These are phyloP conservation scores for Athelia psychrophila DNA, from an alignment of 1,284 basidiomycete species.

Conservation along the genomic window DNA sequence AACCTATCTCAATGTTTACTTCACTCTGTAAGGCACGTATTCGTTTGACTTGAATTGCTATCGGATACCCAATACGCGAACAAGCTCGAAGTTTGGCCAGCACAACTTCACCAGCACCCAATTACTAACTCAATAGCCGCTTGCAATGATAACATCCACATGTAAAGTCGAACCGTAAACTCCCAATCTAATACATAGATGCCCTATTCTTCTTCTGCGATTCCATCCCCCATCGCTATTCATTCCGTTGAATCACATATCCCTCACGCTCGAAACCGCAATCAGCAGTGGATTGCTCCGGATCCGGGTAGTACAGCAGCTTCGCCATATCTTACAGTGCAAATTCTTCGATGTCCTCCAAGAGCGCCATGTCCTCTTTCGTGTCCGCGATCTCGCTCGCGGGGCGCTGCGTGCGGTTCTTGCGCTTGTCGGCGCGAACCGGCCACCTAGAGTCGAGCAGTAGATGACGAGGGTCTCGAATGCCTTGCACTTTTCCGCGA, in stretches of 20 bases:
- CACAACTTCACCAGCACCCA: too few species aligned
- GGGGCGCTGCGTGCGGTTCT: constrained; percentile 41
- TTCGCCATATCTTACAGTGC: constrained; percentile 72
- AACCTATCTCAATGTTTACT: too few species aligned
- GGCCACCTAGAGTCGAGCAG: constrained; percentile 63
- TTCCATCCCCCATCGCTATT: too few species aligned
- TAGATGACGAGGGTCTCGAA: constrained; percentile 84
- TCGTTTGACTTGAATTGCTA: too few species aligned
- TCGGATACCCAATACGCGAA: too few species aligned
- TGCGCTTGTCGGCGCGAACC: constrained; percentile 73
- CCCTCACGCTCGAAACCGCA: constrained; percentile 66
- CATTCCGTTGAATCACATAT: constrained; percentile 59
- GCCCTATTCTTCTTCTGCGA: too few species aligned
- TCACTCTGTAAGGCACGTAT: too few species aligned
- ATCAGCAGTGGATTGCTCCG: constrained; percentile 58
- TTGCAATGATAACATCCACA: too few species aligned
- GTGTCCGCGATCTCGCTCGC: constrained; percentile 48
- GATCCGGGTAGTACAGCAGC: constrained; percentile 52
- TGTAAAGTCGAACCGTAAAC: too few species aligned
- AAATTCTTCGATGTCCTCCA: constrained; percentile 75
- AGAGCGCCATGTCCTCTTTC: constrained; percentile 62
- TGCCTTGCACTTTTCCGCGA: constrained; percentile 86
- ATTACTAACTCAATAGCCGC: too few species aligned
- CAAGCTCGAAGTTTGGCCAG: too few species aligned
- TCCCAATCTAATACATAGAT: too few species aligned